Percentiles rank a stretch among this genome's conserved stretches.
phyloP scores from a whole-genome alignment of 2,329 filamentous ascomycete genomes.

The Elsinoe fawcettii region DNA sequence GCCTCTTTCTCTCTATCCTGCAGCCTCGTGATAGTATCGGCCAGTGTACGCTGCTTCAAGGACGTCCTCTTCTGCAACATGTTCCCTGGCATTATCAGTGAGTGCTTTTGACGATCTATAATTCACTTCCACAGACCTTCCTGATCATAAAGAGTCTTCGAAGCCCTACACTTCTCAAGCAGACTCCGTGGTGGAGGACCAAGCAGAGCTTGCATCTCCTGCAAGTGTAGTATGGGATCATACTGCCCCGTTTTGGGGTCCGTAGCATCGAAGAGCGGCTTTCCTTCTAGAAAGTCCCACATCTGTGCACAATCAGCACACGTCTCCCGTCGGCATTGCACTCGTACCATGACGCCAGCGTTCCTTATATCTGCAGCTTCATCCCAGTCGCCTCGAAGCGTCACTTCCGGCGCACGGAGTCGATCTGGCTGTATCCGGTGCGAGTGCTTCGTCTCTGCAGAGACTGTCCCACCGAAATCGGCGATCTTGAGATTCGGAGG shows the following conservation, averaged over 20 bases:
- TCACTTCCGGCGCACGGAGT: slow-evolving; percentile 17
- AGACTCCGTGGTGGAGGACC: slow-evolving; percentile 20
- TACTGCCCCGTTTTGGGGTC: background rate
- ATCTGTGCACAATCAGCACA: background rate
- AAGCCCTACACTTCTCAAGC: slow-evolving; percentile 13
- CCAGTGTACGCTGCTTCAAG: background rate
- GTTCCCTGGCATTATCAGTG: background rate
- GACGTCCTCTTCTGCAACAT: background rate
- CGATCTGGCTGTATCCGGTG: slow-evolving; percentile 14
- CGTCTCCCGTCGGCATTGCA: background rate
- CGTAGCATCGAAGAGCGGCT: background rate
- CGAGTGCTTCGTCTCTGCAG: background rate
- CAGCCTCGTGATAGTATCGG: background rate
- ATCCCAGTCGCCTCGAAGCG: slow-evolving; percentile 13
- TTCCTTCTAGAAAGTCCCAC: background rate
- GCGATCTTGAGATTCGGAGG: slow-evolving; percentile 1
- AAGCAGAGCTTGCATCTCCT: slow-evolving; percentile 20
- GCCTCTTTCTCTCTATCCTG: background rate
- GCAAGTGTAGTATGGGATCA: slow-evolving; percentile 1
- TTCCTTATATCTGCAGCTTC: slow-evolving; percentile 15
- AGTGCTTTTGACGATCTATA: background rate
- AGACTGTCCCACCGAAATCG: slow-evolving; percentile 10
- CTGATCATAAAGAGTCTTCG: slow-evolving; percentile 11
- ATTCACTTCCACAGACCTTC: slow-evolving; percentile 2
- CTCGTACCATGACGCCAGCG: slow-evolving; percentile 14